A percentile compares a stretch with the other conserved stretches of the same genome.
Conservation (phyloP, 1,284 basidiomycete species). For the Malassezia restricta region DNA sequence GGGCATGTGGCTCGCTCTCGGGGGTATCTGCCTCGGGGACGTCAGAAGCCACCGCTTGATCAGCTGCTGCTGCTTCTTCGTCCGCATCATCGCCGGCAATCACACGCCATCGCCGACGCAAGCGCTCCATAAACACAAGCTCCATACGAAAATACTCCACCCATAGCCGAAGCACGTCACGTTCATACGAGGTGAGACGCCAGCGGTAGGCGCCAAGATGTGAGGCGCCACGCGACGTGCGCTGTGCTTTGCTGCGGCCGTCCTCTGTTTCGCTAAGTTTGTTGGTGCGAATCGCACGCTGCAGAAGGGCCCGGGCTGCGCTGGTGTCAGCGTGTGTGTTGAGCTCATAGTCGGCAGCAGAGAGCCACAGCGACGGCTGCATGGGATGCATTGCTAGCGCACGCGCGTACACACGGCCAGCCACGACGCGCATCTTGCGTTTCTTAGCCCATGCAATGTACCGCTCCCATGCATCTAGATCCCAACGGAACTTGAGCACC, state of each 20-base stretch:
- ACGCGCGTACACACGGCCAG: slow-evolving; percentile 54
- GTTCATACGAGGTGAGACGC: slow-evolving; percentile 17
- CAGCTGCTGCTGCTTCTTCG: slow-evolving; percentile 16
- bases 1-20: slow-evolving; percentile 8
- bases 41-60: slow-evolving; percentile 11
- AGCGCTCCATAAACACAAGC: slow-evolving; percentile 69
- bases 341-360: slow-evolving; percentile 74
- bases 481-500: slow-evolving; percentile 73
- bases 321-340: slow-evolving; percentile 59
- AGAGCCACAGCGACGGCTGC: slow-evolving; percentile 65
- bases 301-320: slow-evolving; percentile 70
- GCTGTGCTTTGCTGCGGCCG: neutral
- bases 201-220: slow-evolving; percentile 6
- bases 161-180: slow-evolving; percentile 34
- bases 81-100: slow-evolving; percentile 53
- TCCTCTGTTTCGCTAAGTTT: slow-evolving; percentile 13
- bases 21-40: slow-evolving; percentile 4
- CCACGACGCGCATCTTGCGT: slow-evolving; percentile 66
- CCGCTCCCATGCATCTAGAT: slow-evolving; percentile 73
- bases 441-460: slow-evolving; percentile 73
- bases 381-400: slow-evolving; percentile 77
- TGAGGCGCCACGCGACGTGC: slow-evolving; percentile 1
- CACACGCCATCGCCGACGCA: slow-evolving; percentile 68
- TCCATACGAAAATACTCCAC: slow-evolving; percentile 67
- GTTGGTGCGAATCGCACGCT: slow-evolving; percentile 62